These are phyloP conservation scores for maize (Zea mays) DNA, from an alignment of 176 grass and related monocot genomes.

Conservation along the genomic window DNA sequence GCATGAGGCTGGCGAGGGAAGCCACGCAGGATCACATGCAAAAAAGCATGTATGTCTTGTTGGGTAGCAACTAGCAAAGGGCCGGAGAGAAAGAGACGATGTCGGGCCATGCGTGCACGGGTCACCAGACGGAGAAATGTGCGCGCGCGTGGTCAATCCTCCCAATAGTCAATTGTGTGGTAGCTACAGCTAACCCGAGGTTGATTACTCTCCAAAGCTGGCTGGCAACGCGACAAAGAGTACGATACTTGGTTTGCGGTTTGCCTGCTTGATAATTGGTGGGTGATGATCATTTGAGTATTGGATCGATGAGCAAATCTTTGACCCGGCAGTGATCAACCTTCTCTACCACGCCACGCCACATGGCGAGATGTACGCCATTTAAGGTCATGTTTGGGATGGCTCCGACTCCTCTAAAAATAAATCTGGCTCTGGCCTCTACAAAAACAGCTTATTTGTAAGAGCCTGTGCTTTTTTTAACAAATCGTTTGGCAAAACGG, in stretches of 20 bases:
- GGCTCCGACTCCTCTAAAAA: no score
- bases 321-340: background rate
- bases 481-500: no score
- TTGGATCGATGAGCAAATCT: background rate
- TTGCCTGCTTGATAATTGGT: background rate
- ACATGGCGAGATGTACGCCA: background rate
- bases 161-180: conserved; percentile 48
- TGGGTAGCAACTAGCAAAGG: background rate
- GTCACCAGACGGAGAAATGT: background rate
- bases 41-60: conserved; percentile 39
- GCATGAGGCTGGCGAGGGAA: background rate
- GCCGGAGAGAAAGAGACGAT: background rate
- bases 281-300: background rate
- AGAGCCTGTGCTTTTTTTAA: no score
- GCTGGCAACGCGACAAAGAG: conserved; percentile 23
- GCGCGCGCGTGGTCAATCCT: conserved; percentile 20
- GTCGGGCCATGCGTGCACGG: conserved; percentile 25
- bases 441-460: no score
- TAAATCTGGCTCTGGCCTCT: no score
- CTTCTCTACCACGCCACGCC: background rate
- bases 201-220: conserved; percentile 40
- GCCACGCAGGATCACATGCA: conserved; percentile 36
- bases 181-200: conserved; percentile 30
- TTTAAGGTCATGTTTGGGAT: no score
- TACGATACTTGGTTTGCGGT: background rate